phyloP scores from a whole-genome alignment of 768 basidiomycete species.

The Infundibulicybe gibba region DNA sequence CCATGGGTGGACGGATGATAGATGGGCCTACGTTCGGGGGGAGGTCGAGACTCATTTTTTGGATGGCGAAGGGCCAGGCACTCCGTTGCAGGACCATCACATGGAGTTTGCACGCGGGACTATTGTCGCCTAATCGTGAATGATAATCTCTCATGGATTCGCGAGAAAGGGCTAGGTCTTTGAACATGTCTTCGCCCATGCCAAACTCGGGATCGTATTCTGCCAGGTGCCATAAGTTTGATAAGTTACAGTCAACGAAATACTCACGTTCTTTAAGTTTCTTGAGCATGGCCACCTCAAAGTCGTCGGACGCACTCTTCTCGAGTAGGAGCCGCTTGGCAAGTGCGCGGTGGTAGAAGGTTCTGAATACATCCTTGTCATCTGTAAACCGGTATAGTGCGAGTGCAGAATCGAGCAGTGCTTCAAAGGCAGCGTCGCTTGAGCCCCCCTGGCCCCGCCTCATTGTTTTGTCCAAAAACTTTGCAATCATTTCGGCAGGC shows the following conservation, averaged over 20 bases:
- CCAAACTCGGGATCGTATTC: conserved; percentile 96
- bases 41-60: conserved; percentile 47
- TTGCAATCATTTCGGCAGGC: conserved; percentile 92
- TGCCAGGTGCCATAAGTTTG: conserved; percentile 21
- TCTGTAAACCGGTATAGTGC: conserved; percentile 82
- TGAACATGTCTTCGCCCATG: conserved; percentile 95
- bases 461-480: conserved; percentile 84
- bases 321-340: conserved; percentile 87
- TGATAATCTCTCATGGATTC: conserved; percentile 72
- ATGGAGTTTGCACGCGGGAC: conserved; percentile 46
- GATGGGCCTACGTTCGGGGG: conserved; percentile 42
- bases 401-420: conserved; percentile 61
- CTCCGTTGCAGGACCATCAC: conserved; percentile 87
- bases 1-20: conserved; percentile 3
- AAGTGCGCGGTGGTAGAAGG: conserved; percentile 85
- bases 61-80: conserved; percentile 78
- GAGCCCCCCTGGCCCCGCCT: conserved; percentile 76
- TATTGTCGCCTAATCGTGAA: conserved; percentile 33
- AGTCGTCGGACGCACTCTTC: conserved; percentile 82
- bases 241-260: conserved; percentile 1
- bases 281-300: conserved; percentile 80
- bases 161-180: conserved; percentile 74
- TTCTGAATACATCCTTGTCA: conserved; percentile 92
- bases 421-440: conserved; percentile 61
- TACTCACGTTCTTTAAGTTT: conserved; percentile 73